phyloP scores from a whole-genome alignment of 805 yeast genomes.

The Schwanniomyces sp. region DNA sequence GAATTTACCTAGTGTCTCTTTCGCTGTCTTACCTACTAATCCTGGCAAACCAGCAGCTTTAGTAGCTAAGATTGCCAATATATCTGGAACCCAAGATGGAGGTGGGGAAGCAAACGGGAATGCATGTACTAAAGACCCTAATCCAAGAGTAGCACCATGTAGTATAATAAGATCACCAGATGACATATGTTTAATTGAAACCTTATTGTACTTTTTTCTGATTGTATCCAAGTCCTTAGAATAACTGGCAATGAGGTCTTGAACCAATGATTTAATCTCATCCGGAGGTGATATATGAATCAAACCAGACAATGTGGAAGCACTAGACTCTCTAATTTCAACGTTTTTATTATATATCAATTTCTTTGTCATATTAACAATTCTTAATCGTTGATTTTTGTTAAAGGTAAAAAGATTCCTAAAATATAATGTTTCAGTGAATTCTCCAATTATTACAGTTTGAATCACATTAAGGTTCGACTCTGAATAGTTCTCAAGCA shows the following conservation, averaged over 20 bases:
- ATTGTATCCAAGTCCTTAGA: slow-evolving; percentile 38
- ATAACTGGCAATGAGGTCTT: slow-evolving; percentile 32
- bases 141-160: slow-evolving; percentile 86
- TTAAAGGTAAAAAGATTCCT: slow-evolving; percentile 60
- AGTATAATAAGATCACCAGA: slow-evolving; percentile 46
- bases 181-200: slow-evolving; percentile 34
- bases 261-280: slow-evolving; percentile 43
- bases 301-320: slow-evolving; percentile 75
- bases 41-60: slow-evolving; percentile 76
- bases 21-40: slow-evolving; percentile 78
- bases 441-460: slow-evolving; percentile 61
- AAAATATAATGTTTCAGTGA: slow-evolving; percentile 69
- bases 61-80: slow-evolving; percentile 66
- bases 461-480: slow-evolving; percentile 45
- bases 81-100: slow-evolving; percentile 82
- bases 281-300: slow-evolving; percentile 61
- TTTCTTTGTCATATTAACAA: slow-evolving; percentile 53
- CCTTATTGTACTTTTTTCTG: slow-evolving; percentile 39
- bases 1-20: slow-evolving; percentile 75
- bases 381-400: slow-evolving; percentile 41
- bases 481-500: slow-evolving; percentile 39
- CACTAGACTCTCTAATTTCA: slow-evolving; percentile 74
- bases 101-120: slow-evolving; percentile 91
- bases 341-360: slow-evolving; percentile 62
- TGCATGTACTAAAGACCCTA: slow-evolving; percentile 86